phyloP scores from a whole-genome alignment of 169 alveolate species.

The Eimeria acervulina region DNA sequence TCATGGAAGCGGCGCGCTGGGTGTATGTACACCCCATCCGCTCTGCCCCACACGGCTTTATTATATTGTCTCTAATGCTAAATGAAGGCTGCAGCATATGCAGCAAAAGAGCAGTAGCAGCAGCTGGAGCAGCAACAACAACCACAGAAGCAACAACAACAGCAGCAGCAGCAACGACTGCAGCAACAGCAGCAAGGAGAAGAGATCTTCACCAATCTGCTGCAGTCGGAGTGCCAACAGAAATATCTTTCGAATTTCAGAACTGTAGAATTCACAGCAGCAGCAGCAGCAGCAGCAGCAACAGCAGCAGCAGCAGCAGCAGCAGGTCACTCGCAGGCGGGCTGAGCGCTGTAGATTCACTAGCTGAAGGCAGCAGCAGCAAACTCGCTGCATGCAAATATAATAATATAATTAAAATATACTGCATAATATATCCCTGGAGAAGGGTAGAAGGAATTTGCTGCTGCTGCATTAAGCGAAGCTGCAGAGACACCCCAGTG shows the following conservation, averaged over 20 bases:
- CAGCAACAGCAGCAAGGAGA: not conserved
- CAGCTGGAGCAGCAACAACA: not conserved
- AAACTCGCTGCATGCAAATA: too few species aligned
- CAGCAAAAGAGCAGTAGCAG: not conserved
- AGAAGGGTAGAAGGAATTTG: too few species aligned
- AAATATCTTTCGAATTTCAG: too few species aligned
- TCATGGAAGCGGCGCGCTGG: not conserved
- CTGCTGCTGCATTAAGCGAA: too few species aligned
- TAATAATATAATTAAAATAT: too few species aligned
- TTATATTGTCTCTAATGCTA: not conserved
- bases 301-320: too few species aligned
- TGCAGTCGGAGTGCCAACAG: not conserved
- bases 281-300: not conserved
- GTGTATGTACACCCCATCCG: not conserved
- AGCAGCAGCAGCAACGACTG: constrained; percentile 3
- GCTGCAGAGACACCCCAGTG: too few species aligned
- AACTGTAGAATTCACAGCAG: not conserved
- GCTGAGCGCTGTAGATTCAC: too few species aligned
- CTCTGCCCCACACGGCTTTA: not conserved
- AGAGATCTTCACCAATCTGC: not conserved
- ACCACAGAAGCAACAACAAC: not conserved
- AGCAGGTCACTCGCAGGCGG: too few species aligned
- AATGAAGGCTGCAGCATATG: not conserved
- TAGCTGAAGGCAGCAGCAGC: too few species aligned
- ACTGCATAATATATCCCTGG: too few species aligned